phyloP scores from a whole-genome alignment of 1,284 basidiomycete species.

The Hypsizygus ulmarius region DNA sequence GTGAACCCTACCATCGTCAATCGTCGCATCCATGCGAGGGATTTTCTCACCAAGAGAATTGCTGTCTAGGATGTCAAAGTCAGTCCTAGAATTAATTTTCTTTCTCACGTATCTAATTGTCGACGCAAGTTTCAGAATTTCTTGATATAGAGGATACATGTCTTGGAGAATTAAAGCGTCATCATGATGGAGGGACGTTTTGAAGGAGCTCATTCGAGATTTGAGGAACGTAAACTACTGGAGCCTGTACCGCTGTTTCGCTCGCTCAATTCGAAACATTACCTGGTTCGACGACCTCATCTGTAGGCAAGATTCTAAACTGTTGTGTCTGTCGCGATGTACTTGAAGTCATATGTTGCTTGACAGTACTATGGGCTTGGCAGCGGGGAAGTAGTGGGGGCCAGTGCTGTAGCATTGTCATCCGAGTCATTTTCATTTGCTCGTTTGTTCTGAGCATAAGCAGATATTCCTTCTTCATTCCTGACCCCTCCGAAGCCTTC shows the following conservation, averaged over 20 bases:
- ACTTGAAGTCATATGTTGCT: too few relatives aligned
- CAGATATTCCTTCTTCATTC: too few relatives aligned
- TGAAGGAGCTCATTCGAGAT: not conserved
- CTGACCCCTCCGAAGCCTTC: too few relatives aligned
- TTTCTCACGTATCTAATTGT: not conserved
- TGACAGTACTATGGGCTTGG: too few relatives aligned
- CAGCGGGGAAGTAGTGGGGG: too few relatives aligned
- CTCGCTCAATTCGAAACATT: not conserved
- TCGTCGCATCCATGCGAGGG: conserved; percentile 24
- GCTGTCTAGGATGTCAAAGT: conserved; percentile 13
- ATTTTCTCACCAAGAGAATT: conserved; percentile 18
- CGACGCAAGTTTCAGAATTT: not conserved
- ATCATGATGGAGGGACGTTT: not conserved
- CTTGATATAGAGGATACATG: conserved; percentile 2
- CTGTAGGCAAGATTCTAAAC: too few relatives aligned
- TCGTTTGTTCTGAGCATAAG: too few relatives aligned
- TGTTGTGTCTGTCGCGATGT: too few relatives aligned
- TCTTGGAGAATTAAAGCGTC: not conserved
- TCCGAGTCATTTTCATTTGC: too few relatives aligned
- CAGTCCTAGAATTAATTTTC: not conserved
- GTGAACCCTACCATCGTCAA: conserved; percentile 7
- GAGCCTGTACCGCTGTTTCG: not conserved
- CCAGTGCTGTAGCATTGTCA: too few relatives aligned
- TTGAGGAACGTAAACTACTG: not conserved
- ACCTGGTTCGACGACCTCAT: not conserved